A percentile compares a stretch with the other conserved stretches of the same genome.
Evolutionary conservation across 352 stramenopile genomes (phyloP).

Genomic region (Globisporangium abappressorium): DNA sequence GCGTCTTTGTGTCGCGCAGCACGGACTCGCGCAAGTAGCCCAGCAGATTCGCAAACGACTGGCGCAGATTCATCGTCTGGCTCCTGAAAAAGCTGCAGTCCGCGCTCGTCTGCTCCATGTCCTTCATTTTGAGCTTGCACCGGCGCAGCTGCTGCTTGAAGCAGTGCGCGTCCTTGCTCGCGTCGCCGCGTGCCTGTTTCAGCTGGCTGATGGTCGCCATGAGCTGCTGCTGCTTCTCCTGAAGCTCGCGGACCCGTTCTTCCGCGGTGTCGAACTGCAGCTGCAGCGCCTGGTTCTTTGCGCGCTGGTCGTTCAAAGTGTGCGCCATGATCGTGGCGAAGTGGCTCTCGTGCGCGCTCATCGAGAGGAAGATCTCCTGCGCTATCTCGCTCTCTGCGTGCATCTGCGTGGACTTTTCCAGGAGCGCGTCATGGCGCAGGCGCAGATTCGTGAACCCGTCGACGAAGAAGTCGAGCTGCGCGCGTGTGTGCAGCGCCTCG

Average conservation of each 20-base stretch:
- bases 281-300: constrained; percentile 36
- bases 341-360: constrained; percentile 58
- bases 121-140: constrained; percentile 37
- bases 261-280: constrained; percentile 19
- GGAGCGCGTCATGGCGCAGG: constrained; percentile 55
- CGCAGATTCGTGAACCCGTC: constrained; percentile 69
- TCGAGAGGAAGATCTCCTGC: constrained; percentile 51
- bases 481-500: constrained; percentile 58
- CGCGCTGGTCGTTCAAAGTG: constrained; percentile 40
- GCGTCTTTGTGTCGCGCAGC: constrained; percentile 50
- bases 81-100: constrained; percentile 43
- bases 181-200: constrained; percentile 49
- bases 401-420: constrained; percentile 50
- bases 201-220: constrained; percentile 37
- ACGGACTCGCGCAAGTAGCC: constrained; percentile 45
- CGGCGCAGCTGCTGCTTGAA: constrained; percentile 55
- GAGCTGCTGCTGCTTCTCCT: constrained; percentile 39
- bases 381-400: constrained; percentile 61
- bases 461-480: constrained; percentile 78
- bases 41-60: constrained; percentile 38
- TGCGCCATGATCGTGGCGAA: constrained; percentile 49
- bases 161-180: constrained; percentile 52
- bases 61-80: constrained; percentile 36
- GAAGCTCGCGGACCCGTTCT: constrained; percentile 25
- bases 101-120: constrained; percentile 24